Conservation (phyloP, 306 rosid genomes). For the Dryas alaskensis region DNA sequence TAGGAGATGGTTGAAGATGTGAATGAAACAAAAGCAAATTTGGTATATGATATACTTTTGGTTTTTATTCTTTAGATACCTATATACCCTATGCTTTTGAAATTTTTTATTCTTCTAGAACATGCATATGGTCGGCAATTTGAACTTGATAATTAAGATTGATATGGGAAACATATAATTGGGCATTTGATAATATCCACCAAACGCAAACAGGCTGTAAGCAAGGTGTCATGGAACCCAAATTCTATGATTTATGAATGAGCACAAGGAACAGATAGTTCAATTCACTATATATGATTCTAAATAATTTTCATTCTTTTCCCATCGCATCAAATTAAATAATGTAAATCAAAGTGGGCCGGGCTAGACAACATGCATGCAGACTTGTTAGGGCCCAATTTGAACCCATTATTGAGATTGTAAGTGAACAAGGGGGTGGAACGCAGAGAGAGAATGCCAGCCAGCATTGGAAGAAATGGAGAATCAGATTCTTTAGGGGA, state of each 20-base stretch:
- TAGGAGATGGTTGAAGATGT: too few species aligned
- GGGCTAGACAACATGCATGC: not conserved
- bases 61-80: not conserved
- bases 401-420: not conserved
- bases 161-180: not conserved
- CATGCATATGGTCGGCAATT: not conserved
- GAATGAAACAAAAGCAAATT: too few species aligned
- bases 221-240: not conserved
- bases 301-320: too few species aligned
- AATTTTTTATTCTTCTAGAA: not conserved
- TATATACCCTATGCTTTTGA: not conserved
- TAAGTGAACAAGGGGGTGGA: not conserved
- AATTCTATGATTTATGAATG: not conserved
- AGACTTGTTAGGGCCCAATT: not conserved
- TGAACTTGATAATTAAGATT: not conserved
- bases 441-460: too few species aligned
- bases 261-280: not conserved
- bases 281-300: not conserved
- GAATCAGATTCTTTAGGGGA: slow-evolving; percentile 26
- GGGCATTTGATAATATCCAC: not conserved
- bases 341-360: not conserved
- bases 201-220: not conserved
- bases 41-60: too few species aligned
- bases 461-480: too few species aligned
- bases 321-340: not conserved